These are phyloP conservation scores for Trichophaea hybrida DNA, from an alignment of 2,329 filamentous ascomycete species.

Conservation along the genomic window DNA sequence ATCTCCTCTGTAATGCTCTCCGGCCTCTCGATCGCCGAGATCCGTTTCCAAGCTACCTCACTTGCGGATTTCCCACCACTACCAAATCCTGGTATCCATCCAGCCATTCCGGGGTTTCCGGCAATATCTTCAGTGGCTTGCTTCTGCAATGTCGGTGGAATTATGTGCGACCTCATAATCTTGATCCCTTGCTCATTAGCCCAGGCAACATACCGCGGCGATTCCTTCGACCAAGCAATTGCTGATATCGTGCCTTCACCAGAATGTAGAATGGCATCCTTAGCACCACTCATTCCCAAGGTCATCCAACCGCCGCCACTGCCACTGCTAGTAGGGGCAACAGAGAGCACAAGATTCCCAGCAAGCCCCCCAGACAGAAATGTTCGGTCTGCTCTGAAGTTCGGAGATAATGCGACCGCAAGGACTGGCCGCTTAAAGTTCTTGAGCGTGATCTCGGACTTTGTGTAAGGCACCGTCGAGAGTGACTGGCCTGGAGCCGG, in stretches of 20 bases:
- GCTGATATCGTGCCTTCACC: constrained; percentile 83
- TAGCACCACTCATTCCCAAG: constrained; percentile 51
- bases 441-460: constrained; percentile 67
- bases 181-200: constrained; percentile 95
- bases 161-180: constrained; percentile 73
- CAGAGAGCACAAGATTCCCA: constrained; percentile 74
- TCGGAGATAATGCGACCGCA: constrained; percentile 82
- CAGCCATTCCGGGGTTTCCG: constrained; percentile 17
- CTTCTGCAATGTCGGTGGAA: constrained; percentile 22
- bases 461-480: constrained; percentile 43
- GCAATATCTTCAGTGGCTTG: constrained; percentile 7
- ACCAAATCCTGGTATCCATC: constrained; percentile 22
- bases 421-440: constrained; percentile 92
- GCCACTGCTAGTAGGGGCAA: constrained; percentile 65
- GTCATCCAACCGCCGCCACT: constrained; percentile 51
- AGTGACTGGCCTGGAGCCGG: constrained; percentile 13
- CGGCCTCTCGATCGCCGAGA: constrained; percentile 81
- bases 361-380: constrained; percentile 86
- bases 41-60: constrained; percentile 71
- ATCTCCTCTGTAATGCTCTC: constrained; percentile 87
- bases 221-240: constrained; percentile 78
- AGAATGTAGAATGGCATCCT: constrained; percentile 74
- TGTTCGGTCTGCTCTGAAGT: constrained; percentile 75
- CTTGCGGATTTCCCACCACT: constrained; percentile 38
- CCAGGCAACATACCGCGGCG: constrained; percentile 87